A percentile compares a stretch with the other conserved stretches of the same genome.
Conservation (phyloP, 441 rosid genomes). For the Adansonia grandidieri region DNA sequence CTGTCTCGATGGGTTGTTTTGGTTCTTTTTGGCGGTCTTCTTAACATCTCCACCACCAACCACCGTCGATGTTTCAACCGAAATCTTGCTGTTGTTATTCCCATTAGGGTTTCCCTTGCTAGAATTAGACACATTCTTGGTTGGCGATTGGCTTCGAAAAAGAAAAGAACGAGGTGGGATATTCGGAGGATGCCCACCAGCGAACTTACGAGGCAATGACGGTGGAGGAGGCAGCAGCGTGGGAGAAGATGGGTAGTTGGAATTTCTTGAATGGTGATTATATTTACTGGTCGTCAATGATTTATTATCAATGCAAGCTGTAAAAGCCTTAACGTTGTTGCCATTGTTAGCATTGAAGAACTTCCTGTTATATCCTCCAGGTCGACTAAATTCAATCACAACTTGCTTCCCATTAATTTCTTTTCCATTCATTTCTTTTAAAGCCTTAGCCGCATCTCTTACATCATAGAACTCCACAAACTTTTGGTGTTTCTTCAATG, state of each 20-base stretch:
- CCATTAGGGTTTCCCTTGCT: slow-evolving; percentile 48
- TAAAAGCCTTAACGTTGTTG: slow-evolving; percentile 24
- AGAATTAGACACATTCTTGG: slow-evolving; percentile 23
- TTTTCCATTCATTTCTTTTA: slow-evolving; percentile 62
- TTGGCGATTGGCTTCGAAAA: slow-evolving; percentile 26
- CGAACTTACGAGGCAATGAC: slow-evolving; percentile 12
- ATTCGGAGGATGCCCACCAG: slow-evolving; percentile 15
- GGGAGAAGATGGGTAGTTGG: slow-evolving; percentile 1
- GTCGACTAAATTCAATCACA: slow-evolving; percentile 62
- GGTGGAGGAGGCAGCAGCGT: not conserved
- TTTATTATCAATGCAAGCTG: not conserved
- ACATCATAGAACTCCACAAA: slow-evolving; percentile 82
- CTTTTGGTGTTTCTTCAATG: slow-evolving; percentile 80
- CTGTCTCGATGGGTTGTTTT: slow-evolving; percentile 7
- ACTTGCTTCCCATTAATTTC: slow-evolving; percentile 63
- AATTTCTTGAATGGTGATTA: slow-evolving; percentile 7
- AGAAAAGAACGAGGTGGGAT: slow-evolving; percentile 22
- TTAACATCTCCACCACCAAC: slow-evolving; percentile 26
- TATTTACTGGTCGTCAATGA: not conserved
- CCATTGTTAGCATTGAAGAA: slow-evolving; percentile 41
- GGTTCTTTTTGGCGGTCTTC: slow-evolving; percentile 39
- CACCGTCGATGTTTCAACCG: slow-evolving; percentile 40
- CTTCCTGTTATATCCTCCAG: slow-evolving; percentile 43
- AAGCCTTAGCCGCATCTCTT: slow-evolving; percentile 70
- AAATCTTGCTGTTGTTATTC: not conserved